phyloP scores from a whole-genome alignment of 805 yeast genomes.

The Phaffomyces antillensis region DNA sequence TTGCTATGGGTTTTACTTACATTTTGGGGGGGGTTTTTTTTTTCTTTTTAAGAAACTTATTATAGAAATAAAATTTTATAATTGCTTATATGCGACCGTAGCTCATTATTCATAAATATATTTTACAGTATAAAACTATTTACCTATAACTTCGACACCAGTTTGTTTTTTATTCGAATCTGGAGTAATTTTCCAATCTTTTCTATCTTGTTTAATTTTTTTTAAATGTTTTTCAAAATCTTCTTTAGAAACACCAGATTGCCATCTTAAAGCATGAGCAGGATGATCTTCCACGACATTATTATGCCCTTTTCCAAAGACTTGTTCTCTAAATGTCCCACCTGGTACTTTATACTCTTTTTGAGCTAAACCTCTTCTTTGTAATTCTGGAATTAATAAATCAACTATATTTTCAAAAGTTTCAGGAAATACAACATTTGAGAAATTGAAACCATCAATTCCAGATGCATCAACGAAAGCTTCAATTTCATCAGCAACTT shows the following conservation, averaged over 20 bases:
- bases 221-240: conserved; percentile 22
- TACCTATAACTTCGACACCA: neutral
- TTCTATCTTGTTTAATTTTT: conserved; percentile 8
- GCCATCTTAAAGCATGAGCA: conserved; percentile 20
- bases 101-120: too few relatives aligned
- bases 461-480: conserved; percentile 33
- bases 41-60: too few relatives aligned
- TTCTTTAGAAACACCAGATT: conserved; percentile 23
- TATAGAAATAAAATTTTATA: too few relatives aligned
- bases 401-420: conserved; percentile 34
- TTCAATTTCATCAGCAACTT: conserved; percentile 36
- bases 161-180: conserved; percentile 1
- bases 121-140: neutral
- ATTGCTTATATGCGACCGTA: too few relatives aligned
- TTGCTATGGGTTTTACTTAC: too few relatives aligned
- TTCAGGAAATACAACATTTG: conserved; percentile 32
- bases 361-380: conserved; percentile 30
- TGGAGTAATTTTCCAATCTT: conserved; percentile 8
- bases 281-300: conserved; percentile 18
- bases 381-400: conserved; percentile 31
- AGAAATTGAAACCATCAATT: conserved; percentile 37
- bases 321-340: conserved; percentile 30
- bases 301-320: conserved; percentile 19
- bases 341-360: conserved; percentile 22
- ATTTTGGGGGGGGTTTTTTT: too few relatives aligned